Conservation (phyloP, 164 flowering plant genomes). For the Liquidambar formosana region DNA sequence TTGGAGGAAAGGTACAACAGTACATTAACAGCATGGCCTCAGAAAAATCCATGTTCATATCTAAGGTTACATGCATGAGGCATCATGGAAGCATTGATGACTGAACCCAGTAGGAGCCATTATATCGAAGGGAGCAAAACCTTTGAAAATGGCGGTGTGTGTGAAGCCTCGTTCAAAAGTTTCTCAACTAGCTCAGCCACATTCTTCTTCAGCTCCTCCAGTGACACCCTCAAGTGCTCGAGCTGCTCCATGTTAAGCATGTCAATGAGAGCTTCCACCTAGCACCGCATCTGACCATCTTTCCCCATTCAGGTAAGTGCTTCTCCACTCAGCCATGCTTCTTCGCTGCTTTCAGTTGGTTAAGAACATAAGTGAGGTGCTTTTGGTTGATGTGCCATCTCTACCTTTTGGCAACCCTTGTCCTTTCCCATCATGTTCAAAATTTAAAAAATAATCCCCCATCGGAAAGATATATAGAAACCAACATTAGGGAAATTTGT, state of each 20-base stretch:
- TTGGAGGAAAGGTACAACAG: no score
- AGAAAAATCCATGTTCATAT: no score
- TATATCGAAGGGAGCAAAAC: no score
- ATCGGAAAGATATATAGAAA: no score
- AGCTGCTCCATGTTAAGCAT: slow-evolving; percentile 9
- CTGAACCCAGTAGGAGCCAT: no score
- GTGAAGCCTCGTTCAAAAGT: slow-evolving; percentile 3
- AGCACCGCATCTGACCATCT: not conserved
- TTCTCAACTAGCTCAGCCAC: slow-evolving; percentile 6
- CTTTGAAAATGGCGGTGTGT: no score
- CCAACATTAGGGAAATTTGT: no score
- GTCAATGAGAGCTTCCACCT: slow-evolving; percentile 24
- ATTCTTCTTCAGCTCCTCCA: slow-evolving; percentile 21
- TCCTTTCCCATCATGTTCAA: slow-evolving; percentile 15
- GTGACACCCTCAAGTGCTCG: slow-evolving; percentile 8
- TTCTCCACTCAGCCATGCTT: slow-evolving; percentile 23
- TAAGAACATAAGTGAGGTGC: slow-evolving; percentile 11
- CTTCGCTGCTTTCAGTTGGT: slow-evolving; percentile 17
- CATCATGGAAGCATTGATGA: no score
- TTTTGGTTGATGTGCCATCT: slow-evolving; percentile 15
- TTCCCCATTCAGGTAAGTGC: slow-evolving; percentile 9
- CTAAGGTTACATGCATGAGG: no score
- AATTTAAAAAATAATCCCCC: no score
- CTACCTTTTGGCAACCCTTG: slow-evolving; percentile 24
- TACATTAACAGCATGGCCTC: no score